These are phyloP conservation scores for Friedmanniomyces simplex DNA, from an alignment of 495 filamentous ascomycete genomes.

Conservation along the genomic window DNA sequence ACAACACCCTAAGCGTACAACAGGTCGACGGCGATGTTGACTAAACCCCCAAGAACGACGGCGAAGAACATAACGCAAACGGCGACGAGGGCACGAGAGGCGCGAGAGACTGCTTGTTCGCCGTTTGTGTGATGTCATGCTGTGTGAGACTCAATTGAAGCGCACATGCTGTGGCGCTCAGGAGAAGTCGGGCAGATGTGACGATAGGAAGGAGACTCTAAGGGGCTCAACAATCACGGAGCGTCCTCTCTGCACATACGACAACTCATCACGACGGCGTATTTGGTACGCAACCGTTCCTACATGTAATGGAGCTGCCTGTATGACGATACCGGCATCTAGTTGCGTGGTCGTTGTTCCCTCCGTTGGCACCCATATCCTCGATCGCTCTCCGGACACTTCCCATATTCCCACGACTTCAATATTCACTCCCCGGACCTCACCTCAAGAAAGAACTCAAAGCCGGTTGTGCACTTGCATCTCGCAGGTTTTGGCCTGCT, in stretches of 20 bases:
- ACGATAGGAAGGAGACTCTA: neutral
- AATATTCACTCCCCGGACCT: neutral
- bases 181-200: neutral
- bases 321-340: too few species aligned
- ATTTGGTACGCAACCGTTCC: too few species aligned
- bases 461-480: slow-evolving; percentile 3
- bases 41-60: too few species aligned
- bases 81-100: too few species aligned
- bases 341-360: too few species aligned
- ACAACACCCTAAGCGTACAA: too few species aligned
- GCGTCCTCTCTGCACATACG: neutral
- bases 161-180: neutral
- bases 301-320: too few species aligned
- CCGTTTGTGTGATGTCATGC: neutral
- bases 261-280: too few species aligned
- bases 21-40: too few species aligned
- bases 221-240: neutral
- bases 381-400: neutral
- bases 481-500: neutral
- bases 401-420: neutral
- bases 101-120: too few species aligned
- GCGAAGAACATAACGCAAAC: too few species aligned
- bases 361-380: too few species aligned
- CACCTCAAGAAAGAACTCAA: neutral
- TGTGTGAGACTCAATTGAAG: neutral